Percentiles rank a stretch among this genome's conserved stretches.
phyloP scores from a whole-genome alignment of 768 basidiomycete genomes.

The Suillus paluster region DNA sequence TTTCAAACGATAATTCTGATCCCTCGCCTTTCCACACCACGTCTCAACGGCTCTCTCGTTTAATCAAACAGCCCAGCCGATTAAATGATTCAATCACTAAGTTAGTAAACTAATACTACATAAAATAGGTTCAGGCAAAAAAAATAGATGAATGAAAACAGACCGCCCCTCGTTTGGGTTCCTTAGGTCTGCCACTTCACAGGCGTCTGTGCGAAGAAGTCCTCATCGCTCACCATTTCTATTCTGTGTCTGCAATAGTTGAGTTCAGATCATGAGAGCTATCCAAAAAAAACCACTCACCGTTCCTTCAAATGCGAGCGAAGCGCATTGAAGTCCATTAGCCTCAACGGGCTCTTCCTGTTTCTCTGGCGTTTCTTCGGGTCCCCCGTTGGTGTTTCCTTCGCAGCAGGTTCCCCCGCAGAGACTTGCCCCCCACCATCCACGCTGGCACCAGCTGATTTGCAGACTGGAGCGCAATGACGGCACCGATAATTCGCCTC shows the following conservation, averaged over 20 bases:
- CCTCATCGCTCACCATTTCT: slow-evolving; percentile 54
- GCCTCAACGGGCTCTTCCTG: slow-evolving; percentile 17
- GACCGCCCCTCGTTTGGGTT: background rate
- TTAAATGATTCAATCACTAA: background rate
- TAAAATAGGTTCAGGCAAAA: background rate
- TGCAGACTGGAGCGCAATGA: slow-evolving; percentile 43
- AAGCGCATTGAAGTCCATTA: slow-evolving; percentile 58
- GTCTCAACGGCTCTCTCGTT: background rate
- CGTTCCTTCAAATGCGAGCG: slow-evolving; percentile 66
- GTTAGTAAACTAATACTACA: background rate
- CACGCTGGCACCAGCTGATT: background rate
- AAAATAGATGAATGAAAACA: no score
- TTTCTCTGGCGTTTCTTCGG: slow-evolving; percentile 11
- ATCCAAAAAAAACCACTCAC: slow-evolving; percentile 40
- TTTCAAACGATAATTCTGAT: background rate
- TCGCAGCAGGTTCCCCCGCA: background rate
- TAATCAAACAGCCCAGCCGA: no score
- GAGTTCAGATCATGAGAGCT: slow-evolving; percentile 12
- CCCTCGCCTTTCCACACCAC: no score
- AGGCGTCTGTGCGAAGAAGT: slow-evolving; percentile 41
- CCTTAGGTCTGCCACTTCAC: slow-evolving; percentile 4
- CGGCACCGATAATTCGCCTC: slow-evolving; percentile 54
- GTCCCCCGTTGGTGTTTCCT: slow-evolving; percentile 1
- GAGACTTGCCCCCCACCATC: background rate
- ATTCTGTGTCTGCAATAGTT: slow-evolving; percentile 51